Percentiles rank a stretch among this genome's conserved stretches.
Conservation (phyloP, 1,284 basidiomycete genomes). For the Sporisorium iseilematis-ciliati region DNA sequence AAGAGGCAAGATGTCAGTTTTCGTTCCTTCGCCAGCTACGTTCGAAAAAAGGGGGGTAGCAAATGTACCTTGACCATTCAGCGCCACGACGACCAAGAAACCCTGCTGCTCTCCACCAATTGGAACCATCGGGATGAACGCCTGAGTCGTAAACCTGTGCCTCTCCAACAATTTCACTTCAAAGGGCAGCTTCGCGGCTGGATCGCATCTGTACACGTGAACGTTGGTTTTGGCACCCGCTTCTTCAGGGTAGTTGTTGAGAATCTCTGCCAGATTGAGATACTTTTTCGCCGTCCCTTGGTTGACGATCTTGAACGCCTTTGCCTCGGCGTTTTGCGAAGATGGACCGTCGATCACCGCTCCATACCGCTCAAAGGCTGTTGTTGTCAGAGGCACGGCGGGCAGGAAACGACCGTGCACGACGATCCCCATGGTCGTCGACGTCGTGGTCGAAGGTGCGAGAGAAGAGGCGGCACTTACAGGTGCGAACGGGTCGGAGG, state of each 20-base stretch:
- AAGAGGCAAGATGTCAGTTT: conserved; percentile 3
- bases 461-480: conserved; percentile 37
- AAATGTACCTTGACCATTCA: conserved; percentile 52
- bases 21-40: neutral
- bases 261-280: conserved; percentile 44
- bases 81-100: conserved; percentile 65
- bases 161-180: conserved; percentile 61
- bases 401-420: conserved; percentile 21
- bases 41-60: neutral
- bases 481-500: conserved; percentile 38
- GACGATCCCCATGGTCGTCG: conserved; percentile 23
- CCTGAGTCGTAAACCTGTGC: conserved; percentile 63
- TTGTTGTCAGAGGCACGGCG: conserved; percentile 39
- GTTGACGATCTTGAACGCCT: conserved; percentile 58
- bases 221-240: conserved; percentile 53
- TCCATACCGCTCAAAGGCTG: conserved; percentile 55
- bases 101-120: conserved; percentile 33
- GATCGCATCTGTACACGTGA: conserved; percentile 62
- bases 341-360: conserved; percentile 57
- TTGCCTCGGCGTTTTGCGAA: neutral
- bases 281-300: conserved; percentile 65
- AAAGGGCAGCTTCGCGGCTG: conserved; percentile 39
- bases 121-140: conserved; percentile 59
- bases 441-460: conserved; percentile 11
- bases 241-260: conserved; percentile 41